Base-by-base conservation (phyloP, 192 early-diverging fungal genomes). In the Coemansia pectinata region DNA sequence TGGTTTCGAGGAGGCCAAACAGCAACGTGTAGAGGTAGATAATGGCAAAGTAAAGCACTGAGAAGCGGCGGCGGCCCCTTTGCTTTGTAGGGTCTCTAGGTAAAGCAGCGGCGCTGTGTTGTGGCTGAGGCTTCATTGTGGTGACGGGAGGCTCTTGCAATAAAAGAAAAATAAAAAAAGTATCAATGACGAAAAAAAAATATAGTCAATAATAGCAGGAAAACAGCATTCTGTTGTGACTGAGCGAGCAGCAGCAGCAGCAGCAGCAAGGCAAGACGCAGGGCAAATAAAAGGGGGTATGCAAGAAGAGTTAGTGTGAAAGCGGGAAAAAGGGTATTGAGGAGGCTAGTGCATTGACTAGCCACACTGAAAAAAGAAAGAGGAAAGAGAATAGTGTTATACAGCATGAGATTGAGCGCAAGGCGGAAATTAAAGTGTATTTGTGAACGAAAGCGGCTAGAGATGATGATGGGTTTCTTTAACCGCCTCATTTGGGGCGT, bases 21-120 rank as follows among this genome's bases (percentile, higher is more conserved):
- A 72, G 34, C 27, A 75, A 70, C 14, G 81, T 83, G 61, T 83
- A 78, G 3, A 78, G 65, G 76, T 78, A 83, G 39, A 83, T 72
- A 14, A 76, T 48, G 21, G 57, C 76, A 78, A 83, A 78, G 62
- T 77, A 77, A 36, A 83, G 19, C 39, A 77, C 80, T 8, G 80
- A 83, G 41, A 83, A 83, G 36, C 80, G 75, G 10, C 80, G 65
- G 19, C 70, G 55, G 31, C 55, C 29, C 42, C 42, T 45, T 64
- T 50, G 65, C 52, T 50, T 58, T 29, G 55, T 58, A 14, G 55
- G 1, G 55, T 29, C 36, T 55, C 41, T 58, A 29, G 19, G 41
- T 31, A 60, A n/a, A n/a, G 55, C 55, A 2, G 29, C 34, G 19
- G 61, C 61, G 40, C 25, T 23, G 11, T 33, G 61, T 17, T 62